Evolutionary conservation across 2,329 filamentous ascomycete genomes (phyloP).

Genomic region (Xylariales sp.): DNA sequence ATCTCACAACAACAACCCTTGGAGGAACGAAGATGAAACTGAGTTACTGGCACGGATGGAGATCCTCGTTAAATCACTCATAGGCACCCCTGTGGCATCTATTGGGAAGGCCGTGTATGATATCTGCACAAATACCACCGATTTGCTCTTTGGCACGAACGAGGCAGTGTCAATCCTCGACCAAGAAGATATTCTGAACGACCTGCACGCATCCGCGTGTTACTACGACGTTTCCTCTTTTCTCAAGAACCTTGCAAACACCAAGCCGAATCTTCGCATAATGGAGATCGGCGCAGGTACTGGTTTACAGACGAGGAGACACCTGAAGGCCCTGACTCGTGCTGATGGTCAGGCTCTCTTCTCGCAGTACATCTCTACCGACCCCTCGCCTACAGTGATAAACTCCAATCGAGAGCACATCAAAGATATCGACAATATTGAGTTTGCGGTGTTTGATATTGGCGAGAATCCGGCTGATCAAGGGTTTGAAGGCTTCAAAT

Average conservation of each 20-base stretch:
- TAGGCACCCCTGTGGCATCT: no score
- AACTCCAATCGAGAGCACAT: not conserved
- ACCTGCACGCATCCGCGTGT: no score
- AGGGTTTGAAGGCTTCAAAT: not conserved
- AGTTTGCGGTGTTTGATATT: not conserved
- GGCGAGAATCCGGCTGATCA: not conserved
- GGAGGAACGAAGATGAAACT: no score
- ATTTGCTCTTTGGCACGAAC: no score
- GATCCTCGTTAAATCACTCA: no score
- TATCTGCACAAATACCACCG: no score
- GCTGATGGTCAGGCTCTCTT: not conserved
- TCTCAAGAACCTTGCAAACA: not conserved
- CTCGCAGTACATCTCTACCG: not conserved
- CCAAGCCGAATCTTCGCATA: slow-evolving; percentile 23
- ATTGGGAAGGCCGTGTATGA: no score
- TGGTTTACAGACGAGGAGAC: slow-evolving; percentile 31
- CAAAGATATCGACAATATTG: not conserved
- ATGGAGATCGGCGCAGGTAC: slow-evolving; percentile 40
- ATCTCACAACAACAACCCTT: no score
- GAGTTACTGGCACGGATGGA: no score
- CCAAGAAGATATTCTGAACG: no score
- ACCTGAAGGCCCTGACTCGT: slow-evolving; percentile 14
- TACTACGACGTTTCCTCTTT: no score
- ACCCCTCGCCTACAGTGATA: not conserved
- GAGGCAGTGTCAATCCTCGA: no score